Evolutionary conservation across 2,329 filamentous ascomycete species (phyloP).

Genomic region (Zasmidium angulare): DNA sequence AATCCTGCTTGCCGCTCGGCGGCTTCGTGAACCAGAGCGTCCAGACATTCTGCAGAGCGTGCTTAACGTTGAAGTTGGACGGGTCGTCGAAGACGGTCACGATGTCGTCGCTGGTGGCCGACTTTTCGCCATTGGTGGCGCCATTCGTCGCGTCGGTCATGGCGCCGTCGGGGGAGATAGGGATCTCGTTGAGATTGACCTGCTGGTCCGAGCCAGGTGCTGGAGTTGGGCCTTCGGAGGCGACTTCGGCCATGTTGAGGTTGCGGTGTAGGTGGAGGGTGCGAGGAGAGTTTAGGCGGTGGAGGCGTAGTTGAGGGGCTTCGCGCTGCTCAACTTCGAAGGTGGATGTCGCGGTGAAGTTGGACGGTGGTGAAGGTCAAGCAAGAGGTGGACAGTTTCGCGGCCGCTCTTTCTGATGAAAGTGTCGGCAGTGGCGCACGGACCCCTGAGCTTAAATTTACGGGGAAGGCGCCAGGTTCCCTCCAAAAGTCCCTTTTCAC

Average conservation of each 20-base stretch:
- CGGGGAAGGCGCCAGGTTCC: background rate
- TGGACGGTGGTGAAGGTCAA: background rate
- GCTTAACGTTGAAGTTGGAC: constrained; percentile 99
- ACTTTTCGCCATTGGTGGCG: constrained; percentile 43
- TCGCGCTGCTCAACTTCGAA: constrained; percentile 1
- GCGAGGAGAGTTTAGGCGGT: background rate
- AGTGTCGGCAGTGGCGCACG: background rate
- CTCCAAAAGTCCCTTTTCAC: background rate
- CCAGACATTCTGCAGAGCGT: constrained; percentile 96
- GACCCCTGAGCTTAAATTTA: background rate
- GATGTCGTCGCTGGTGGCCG: constrained; percentile 54
- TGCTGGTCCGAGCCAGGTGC: constrained; percentile 34
- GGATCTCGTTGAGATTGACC: constrained; percentile 57
- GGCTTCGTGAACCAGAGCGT: constrained; percentile 99
- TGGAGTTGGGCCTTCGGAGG: constrained; percentile 10
- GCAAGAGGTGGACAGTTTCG: background rate
- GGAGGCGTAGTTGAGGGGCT: background rate
- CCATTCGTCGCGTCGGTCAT: constrained; percentile 49
- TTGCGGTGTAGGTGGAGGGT: background rate
- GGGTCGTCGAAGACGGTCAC: constrained; percentile 97
- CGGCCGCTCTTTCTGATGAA: constrained; percentile 3
- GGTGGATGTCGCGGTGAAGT: background rate
- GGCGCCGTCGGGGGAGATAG: constrained; percentile 52
- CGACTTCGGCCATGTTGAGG: constrained; percentile 37
- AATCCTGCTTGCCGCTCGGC: constrained; percentile 92